Conservation (phyloP, 192 early-diverging fungal species). For the Backusella circina region DNA sequence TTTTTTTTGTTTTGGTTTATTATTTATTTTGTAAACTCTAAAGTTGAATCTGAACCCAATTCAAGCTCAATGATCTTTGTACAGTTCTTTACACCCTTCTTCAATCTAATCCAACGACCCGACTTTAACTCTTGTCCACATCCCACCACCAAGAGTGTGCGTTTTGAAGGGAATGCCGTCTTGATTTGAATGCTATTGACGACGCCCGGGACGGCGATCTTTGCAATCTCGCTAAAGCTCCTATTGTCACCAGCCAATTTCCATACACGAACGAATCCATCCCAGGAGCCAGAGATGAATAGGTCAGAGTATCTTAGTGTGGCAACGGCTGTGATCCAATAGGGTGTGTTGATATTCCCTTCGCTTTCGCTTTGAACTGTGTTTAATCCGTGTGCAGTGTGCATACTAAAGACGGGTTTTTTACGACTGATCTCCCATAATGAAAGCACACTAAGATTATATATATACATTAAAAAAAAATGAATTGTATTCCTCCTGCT, state of each 20-base stretch:
- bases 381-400: conserved; percentile 71
- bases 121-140: conserved; percentile 87
- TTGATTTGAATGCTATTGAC: conserved; percentile 50
- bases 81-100: conserved; percentile 69
- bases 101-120: conserved; percentile 87
- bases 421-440: conserved; percentile 92
- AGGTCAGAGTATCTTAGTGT: conserved; percentile 82
- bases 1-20: too few relatives aligned
- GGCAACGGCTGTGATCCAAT: conserved; percentile 89
- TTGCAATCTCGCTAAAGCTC: conserved; percentile 54
- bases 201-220: conserved; percentile 63
- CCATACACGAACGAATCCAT: conserved; percentile 89
- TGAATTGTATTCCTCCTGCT: too few relatives aligned
- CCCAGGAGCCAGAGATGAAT: conserved; percentile 87
- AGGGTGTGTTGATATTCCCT: conserved; percentile 46
- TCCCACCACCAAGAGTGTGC: conserved; percentile 59
- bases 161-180: conserved; percentile 34
- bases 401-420: conserved; percentile 83
- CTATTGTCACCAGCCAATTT: conserved; percentile 67
- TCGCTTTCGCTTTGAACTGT: conserved; percentile 43
- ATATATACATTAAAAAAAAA: too few relatives aligned
- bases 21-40: conserved; percentile 1
- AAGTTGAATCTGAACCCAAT: background rate
- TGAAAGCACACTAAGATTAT: conserved; percentile 73
- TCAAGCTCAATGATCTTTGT: conserved; percentile 65